A percentile compares a stretch with the other conserved stretches of the same genome.
Conservation (phyloP, 2,329 filamentous ascomycete species). For the Botrytis porri region DNA sequence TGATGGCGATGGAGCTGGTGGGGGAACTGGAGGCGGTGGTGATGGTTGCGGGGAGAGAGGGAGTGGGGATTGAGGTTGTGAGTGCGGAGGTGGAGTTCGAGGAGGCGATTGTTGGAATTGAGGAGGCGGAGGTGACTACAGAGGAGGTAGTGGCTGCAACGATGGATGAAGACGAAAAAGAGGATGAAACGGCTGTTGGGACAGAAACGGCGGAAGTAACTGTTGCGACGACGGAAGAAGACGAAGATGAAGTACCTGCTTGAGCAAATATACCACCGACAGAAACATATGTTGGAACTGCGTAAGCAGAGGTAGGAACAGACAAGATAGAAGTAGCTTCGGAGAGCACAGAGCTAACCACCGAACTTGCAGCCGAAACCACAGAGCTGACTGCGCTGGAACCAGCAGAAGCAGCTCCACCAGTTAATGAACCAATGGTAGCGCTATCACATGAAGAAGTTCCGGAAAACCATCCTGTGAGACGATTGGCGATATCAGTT, state of each 20-base stretch:
- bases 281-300: neutral
- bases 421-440: slow-evolving; percentile 22
- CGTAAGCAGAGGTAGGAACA: neutral
- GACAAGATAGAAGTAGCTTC: neutral
- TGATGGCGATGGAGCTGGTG: neutral
- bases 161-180: neutral
- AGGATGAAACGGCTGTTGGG: neutral
- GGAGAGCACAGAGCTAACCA: neutral
- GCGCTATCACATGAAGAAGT: slow-evolving; percentile 23
- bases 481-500: slow-evolving; percentile 32
- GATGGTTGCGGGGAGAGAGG: neutral
- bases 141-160: neutral
- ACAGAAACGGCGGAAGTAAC: neutral
- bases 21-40: neutral
- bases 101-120: neutral
- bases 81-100: neutral
- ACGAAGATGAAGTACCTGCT: neutral
- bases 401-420: neutral
- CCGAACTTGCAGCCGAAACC: neutral
- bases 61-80: neutral
- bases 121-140: neutral
- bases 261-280: slow-evolving; percentile 1
- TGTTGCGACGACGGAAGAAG: neutral
- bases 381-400: neutral
- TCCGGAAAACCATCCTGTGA: slow-evolving; percentile 23